Base-by-base conservation (phyloP, 1,139 yeast genomes). In the Cylindricascospora bacillispora region DNA sequence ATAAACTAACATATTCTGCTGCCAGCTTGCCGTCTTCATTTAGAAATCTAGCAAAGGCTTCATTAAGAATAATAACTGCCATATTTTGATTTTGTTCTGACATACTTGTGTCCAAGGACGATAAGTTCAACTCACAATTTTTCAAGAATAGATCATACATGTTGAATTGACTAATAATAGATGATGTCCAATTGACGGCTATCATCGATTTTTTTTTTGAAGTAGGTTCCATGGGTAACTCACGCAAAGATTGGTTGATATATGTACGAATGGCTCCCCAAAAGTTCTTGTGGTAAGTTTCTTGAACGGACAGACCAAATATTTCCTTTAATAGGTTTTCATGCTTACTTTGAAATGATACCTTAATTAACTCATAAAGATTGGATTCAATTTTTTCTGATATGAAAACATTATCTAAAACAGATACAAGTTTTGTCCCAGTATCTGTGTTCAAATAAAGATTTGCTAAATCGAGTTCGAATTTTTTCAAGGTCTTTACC, bases 1-100 rank as follows among this genome's bases (percentile, higher is more conserved):
- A 85, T 5, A 79, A 56, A 0, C 94, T 79, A 26, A 86, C 54
- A 37, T 67, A 68, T 46, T 86, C 95, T 1, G 93, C 69, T 0
- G 80, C 70, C 41, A 71, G 72, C 16, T 32, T 36, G 2, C 59
- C 49, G 29, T 69, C 65, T 24, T 59, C 51, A 46, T 80, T 81
- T 23, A 85, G 60, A 44, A 77, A 72, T 15, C 66, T 70, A 11
- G 75, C 62, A 47, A 82, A 70, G 0, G 85, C 70, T 13, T 65
- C 62, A 19, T 74, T 74, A 3, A 82, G 62, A 2, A 75, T 63
- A 35, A 67, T 72, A 29, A 67, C 61, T 34, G 67, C 72, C 30
- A 67, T 69, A 28, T 79, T 44, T 15, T 26, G 22, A 9, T 14
- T 22, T 24, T n/a, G 25, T 12, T 22, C 32, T 12, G 22, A 17